A percentile compares a stretch with the other conserved stretches of the same genome.
These are phyloP conservation scores for Scheffersomyces titani DNA, from an alignment of 1,139 yeast genomes.

Conservation along the genomic window DNA sequence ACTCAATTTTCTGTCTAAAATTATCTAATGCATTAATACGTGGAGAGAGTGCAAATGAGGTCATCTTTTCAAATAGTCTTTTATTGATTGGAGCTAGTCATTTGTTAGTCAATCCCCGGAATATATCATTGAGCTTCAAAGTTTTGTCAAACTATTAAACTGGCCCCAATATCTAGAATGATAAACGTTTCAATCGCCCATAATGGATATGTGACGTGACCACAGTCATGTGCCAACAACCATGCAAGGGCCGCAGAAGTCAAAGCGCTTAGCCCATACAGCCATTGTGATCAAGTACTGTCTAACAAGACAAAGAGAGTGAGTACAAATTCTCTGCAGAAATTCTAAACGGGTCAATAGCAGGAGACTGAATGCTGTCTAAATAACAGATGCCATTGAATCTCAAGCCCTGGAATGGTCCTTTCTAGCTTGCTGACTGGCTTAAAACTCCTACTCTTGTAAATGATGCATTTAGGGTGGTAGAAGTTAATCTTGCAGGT, in stretches of 20 bases:
- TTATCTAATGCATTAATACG: too few relatives aligned
- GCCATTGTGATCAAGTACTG: not conserved
- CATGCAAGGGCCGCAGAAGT: not conserved
- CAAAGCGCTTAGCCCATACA: not conserved
- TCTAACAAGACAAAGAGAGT: not conserved
- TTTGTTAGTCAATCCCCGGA: too few relatives aligned
- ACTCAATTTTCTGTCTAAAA: too few relatives aligned
- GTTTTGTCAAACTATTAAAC: too few relatives aligned
- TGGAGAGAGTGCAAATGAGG: too few relatives aligned
- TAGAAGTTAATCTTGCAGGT: not conserved
- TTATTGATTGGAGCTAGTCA: too few relatives aligned
- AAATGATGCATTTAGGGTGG: not conserved
- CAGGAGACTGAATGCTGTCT: not conserved
- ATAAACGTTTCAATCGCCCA: too few relatives aligned
- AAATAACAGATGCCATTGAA: not conserved
- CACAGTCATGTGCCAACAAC: not conserved
- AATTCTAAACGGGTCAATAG: not conserved
- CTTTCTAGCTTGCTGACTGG: not conserved
- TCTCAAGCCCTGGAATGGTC: not conserved
- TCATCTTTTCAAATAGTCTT: too few relatives aligned
- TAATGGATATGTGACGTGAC: not conserved
- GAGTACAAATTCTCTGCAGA: not conserved
- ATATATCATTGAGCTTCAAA: too few relatives aligned
- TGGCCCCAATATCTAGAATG: too few relatives aligned
- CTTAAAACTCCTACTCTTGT: not conserved